Conservation (phyloP, 2,329 filamentous ascomycete species). For the Diaporthe ilicicola region DNA sequence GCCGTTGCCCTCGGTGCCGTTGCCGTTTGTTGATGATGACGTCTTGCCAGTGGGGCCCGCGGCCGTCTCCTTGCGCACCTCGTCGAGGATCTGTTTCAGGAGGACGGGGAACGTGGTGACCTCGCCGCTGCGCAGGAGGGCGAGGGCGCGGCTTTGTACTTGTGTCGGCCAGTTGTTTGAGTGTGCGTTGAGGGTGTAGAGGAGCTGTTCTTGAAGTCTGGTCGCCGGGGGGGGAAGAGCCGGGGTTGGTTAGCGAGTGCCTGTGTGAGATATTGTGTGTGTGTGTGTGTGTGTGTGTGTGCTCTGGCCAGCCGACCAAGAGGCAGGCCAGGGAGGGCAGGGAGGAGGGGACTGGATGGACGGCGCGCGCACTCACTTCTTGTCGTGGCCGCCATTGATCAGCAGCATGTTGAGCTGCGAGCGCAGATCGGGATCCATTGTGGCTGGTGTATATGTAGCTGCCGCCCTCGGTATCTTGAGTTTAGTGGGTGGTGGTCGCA, state of each 20-base stretch:
- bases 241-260: conserved; percentile 23
- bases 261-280: no score
- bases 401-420: conserved; percentile 69
- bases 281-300: neutral
- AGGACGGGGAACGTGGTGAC: conserved; percentile 68
- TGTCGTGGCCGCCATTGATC: conserved; percentile 66
- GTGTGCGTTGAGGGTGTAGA: conserved; percentile 68
- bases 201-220: conserved; percentile 71
- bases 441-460: conserved; percentile 67
- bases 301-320: neutral
- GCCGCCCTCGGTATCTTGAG: conserved; percentile 68
- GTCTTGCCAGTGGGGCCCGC: conserved; percentile 34
- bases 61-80: conserved; percentile 62
- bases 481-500: conserved; percentile 55
- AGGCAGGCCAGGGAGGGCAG: neutral
- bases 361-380: conserved; percentile 55
- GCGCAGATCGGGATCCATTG: conserved; percentile 67
- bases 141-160: conserved; percentile 67
- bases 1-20: conserved; percentile 22
- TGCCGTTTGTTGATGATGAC: conserved; percentile 41
- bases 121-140: conserved; percentile 68
- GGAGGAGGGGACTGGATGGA: conserved; percentile 12
- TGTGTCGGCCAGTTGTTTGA: conserved; percentile 69
- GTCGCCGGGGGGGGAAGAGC: conserved; percentile 22
- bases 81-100: conserved; percentile 67